Evolutionary conservation across 768 basidiomycete genomes (phyloP).

Genomic region (Asterophora lycoperdoides): DNA sequence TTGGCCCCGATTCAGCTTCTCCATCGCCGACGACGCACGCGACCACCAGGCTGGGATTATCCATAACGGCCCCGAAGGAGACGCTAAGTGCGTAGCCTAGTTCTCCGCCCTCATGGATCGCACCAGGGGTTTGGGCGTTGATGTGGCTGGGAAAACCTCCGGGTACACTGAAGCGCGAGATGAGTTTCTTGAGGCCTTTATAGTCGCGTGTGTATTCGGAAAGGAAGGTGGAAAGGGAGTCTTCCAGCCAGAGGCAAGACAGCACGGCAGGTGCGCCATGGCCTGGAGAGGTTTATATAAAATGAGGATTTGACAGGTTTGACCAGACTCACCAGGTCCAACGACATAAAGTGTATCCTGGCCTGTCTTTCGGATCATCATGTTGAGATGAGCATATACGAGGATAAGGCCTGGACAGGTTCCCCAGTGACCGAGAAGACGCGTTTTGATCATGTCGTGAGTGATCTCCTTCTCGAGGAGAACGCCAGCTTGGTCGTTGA

Average conservation of each 20-base stretch:
- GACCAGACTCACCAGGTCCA: slow-evolving; percentile 53
- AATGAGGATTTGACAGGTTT: not conserved
- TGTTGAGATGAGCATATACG: slow-evolving; percentile 67
- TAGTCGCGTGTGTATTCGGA: slow-evolving; percentile 54
- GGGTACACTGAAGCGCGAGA: slow-evolving; percentile 73
- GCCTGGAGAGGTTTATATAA: slow-evolving; percentile 32
- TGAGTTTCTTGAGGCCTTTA: slow-evolving; percentile 60
- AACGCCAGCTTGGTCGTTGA: slow-evolving; percentile 54
- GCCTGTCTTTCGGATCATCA: slow-evolving; percentile 54
- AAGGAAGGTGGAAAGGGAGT: slow-evolving; percentile 56
- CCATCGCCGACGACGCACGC: slow-evolving; percentile 86
- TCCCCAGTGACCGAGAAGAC: slow-evolving; percentile 82
- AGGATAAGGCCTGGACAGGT: slow-evolving; percentile 77
- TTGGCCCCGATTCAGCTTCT: slow-evolving; percentile 79
- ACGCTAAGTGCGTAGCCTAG: slow-evolving; percentile 86
- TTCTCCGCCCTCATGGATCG: slow-evolving; percentile 90
- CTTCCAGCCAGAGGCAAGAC: slow-evolving; percentile 84
- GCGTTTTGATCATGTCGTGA: slow-evolving; percentile 71
- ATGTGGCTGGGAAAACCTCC: slow-evolving; percentile 82
- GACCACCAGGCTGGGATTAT: slow-evolving; percentile 80
- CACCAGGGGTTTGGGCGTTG: slow-evolving; percentile 83
- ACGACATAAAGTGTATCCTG: slow-evolving; percentile 72
- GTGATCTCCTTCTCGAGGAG: slow-evolving; percentile 57
- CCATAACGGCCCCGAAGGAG: slow-evolving; percentile 87
- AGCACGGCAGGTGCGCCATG: slow-evolving; percentile 88